Evolutionary conservation across 805 yeast species (phyloP).

Genomic region (Nakazawaea ishiwadae): DNA sequence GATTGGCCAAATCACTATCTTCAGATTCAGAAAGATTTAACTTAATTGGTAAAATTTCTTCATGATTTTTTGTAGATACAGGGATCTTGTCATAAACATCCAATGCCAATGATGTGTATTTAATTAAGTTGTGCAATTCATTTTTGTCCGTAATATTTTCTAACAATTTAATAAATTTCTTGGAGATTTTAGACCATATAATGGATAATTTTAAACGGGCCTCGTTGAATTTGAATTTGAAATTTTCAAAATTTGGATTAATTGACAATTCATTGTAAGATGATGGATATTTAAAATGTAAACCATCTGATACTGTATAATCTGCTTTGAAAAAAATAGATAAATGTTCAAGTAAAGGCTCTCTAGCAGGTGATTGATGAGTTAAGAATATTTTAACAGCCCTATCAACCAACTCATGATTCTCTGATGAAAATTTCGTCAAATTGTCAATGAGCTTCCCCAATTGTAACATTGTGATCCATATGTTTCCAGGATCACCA

Average conservation of each 20-base stretch:
- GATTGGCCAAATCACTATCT: slow-evolving; percentile 2
- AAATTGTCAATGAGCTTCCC: slow-evolving; percentile 56
- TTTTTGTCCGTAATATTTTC: slow-evolving; percentile 34
- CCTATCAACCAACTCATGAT: slow-evolving; percentile 22
- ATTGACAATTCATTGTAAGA: slow-evolving; percentile 65
- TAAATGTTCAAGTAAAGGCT: slow-evolving; percentile 63
- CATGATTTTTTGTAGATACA: slow-evolving; percentile 32
- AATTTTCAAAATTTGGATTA: slow-evolving; percentile 59
- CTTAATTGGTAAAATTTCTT: slow-evolving; percentile 26
- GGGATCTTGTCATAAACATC: slow-evolving; percentile 62
- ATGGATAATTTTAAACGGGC: slow-evolving; percentile 57
- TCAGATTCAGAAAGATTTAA: slow-evolving; percentile 19
- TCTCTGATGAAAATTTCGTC: slow-evolving; percentile 31
- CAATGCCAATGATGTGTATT: slow-evolving; percentile 49
- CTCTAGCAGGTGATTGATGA: slow-evolving; percentile 68
- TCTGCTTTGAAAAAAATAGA: slow-evolving; percentile 66
- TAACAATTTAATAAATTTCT: slow-evolving; percentile 39
- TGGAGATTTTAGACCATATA: slow-evolving; percentile 56
- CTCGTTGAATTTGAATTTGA: slow-evolving; percentile 56
- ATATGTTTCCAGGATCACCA: slow-evolving; percentile 61
- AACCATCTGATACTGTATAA: slow-evolving; percentile 66
- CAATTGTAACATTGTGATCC: slow-evolving; percentile 69
- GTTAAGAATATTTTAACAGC: slow-evolving; percentile 60
- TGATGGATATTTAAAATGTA: slow-evolving; percentile 67
- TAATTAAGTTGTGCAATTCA: slow-evolving; percentile 28